phyloP scores from a whole-genome alignment of 768 basidiomycete genomes.

The Phlebiopsis flavidoalba region DNA sequence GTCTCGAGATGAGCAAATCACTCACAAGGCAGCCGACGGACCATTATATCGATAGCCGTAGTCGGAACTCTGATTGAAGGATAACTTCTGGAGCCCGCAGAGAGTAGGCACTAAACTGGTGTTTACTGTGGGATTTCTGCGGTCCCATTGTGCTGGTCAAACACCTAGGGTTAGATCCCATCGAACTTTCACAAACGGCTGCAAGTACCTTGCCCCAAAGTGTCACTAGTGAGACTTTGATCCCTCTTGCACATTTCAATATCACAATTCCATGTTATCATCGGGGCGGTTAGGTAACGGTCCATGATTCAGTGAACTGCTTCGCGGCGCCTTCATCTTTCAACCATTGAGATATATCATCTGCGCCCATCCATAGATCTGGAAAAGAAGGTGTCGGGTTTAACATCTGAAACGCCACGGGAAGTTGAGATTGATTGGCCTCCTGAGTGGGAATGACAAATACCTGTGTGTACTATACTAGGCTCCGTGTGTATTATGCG shows the following conservation, averaged over 20 bases:
- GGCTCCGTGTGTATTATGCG: slow-evolving; percentile 15
- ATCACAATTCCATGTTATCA: slow-evolving; percentile 6
- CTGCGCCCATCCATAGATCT: slow-evolving; percentile 1
- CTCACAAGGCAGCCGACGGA: background rate
- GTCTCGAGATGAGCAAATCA: too few species aligned
- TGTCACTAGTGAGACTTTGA: slow-evolving; percentile 13
- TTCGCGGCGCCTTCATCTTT: background rate
- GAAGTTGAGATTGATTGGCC: background rate
- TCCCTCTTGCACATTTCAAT: slow-evolving; percentile 11
- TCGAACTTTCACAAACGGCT: background rate
- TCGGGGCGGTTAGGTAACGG: slow-evolving; percentile 12
- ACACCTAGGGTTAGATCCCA: background rate
- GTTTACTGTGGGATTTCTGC: background rate
- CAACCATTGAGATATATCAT: slow-evolving; percentile 6
- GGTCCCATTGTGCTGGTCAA: background rate
- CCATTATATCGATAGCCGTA: background rate
- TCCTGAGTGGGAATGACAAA: background rate
- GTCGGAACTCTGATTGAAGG: background rate
- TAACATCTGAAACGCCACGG: slow-evolving; percentile 17
- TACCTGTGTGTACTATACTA: slow-evolving; percentile 20
- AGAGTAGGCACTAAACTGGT: background rate
- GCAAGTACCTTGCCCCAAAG: slow-evolving; percentile 18
- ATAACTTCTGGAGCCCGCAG: background rate
- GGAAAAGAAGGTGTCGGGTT: slow-evolving; percentile 24
- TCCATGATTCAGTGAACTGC: slow-evolving; percentile 4